Conservation (phyloP, 2,329 filamentous ascomycete genomes). For the Neofusicoccum parvum region DNA sequence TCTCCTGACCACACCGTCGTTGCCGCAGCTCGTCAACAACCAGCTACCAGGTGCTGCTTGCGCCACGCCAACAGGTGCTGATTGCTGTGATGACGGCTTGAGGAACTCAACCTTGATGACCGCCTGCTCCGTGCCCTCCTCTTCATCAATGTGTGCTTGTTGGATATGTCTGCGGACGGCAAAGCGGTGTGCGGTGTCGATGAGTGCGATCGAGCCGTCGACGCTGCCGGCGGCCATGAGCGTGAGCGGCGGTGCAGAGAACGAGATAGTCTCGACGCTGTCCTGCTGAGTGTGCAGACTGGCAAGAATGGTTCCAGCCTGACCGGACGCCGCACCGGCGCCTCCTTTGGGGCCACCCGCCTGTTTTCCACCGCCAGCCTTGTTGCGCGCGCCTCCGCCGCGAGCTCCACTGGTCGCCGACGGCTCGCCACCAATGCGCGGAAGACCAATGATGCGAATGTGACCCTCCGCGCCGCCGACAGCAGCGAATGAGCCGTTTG, state of each 20-base stretch:
- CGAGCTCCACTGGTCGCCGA: slow-evolving; percentile 42
- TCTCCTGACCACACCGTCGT: slow-evolving; percentile 86
- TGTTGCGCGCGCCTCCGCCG: slow-evolving; percentile 51
- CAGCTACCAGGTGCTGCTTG: slow-evolving; percentile 48
- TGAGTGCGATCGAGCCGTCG: slow-evolving; percentile 75
- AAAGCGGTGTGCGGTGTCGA: slow-evolving; percentile 83
- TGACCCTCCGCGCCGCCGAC: slow-evolving; percentile 86
- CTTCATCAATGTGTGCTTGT: slow-evolving; percentile 70
- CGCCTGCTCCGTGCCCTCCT: slow-evolving; percentile 70
- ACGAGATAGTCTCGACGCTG: slow-evolving; percentile 75
- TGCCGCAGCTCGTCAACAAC: slow-evolving; percentile 83
- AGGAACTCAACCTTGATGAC: slow-evolving; percentile 95
- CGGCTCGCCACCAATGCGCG: slow-evolving; percentile 54
- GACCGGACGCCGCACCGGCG: slow-evolving; percentile 42
- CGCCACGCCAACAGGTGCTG: slow-evolving; percentile 23
- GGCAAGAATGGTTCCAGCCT: slow-evolving; percentile 76
- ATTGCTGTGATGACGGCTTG: slow-evolving; percentile 36
- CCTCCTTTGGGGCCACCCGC: slow-evolving; percentile 37
- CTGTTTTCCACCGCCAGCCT: slow-evolving; percentile 50
- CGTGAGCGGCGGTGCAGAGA: slow-evolving; percentile 62
- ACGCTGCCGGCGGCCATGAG: slow-evolving; percentile 66
- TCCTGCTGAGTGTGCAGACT: slow-evolving; percentile 77
- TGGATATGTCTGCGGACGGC: slow-evolving; percentile 80
- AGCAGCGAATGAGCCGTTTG: slow-evolving; percentile 75
- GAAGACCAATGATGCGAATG: slow-evolving; percentile 82